Base-by-base conservation (phyloP, 768 basidiomycete species). In the Bullera alba region DNA sequence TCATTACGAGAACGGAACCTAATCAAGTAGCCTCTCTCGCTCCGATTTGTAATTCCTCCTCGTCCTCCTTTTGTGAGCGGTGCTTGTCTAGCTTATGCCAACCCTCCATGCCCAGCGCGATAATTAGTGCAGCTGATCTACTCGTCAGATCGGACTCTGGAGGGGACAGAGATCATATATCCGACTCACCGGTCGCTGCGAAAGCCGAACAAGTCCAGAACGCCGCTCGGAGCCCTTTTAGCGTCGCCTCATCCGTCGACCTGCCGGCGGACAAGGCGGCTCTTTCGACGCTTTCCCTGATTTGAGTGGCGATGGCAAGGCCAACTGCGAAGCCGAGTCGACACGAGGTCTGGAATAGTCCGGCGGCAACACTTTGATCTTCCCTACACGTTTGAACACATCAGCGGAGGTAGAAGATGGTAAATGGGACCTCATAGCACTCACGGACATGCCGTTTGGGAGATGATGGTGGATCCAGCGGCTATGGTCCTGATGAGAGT, bases 341-440 rank as follows among this genome's bases (percentile, higher is more conserved):
- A 48, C 46, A 48, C 14, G 46, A 48, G 4, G 46, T 48, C 23
- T 48, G 46, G 35, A 48, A 48, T 3, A 48, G 46, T 5, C 17
- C 30, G 4, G 46, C 15, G 30, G 46, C 46, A 17, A 48, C 46
- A 26, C 30, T 35, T 38, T 48, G 46, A 25, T 48, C 46, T 23
- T 48, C 46, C 8, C 38, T 39, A 19, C 12, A 21, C 8, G 38
- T 39, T 10, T 12, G 38, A 8, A 21, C 21, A 22, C 12, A 39
- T 21, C 19, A 8, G 12, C 12, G 8, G 32, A n/a, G 32, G n/a
- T n/a, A n/a, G n/a, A n/a, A n/a, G n/a, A n/a, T n/a, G n/a, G n/a
- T n/a, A n/a, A n/a, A n/a, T n/a, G n/a, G n/a, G n/a, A n/a, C n/a
- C n/a, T n/a, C n/a, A 21, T 22, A 8, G 12, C 8, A 39, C 38